These are phyloP conservation scores for Hordeum pubiflorum DNA, from an alignment of 202 grass and related monocot genomes.

Conservation along the genomic window DNA sequence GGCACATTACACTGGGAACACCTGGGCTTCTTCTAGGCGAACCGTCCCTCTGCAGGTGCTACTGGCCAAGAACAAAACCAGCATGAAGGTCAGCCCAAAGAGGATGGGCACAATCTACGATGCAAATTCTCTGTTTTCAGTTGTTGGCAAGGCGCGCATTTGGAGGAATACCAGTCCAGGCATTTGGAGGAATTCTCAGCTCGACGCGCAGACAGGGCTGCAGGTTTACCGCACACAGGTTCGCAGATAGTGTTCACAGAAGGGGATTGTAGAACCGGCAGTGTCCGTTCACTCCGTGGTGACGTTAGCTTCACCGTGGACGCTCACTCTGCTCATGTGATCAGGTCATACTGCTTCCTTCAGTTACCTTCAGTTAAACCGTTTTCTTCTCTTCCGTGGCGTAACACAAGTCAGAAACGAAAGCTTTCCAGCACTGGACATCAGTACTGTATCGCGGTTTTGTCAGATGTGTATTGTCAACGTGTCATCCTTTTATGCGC, in stretches of 20 bases:
- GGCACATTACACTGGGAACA: not conserved
- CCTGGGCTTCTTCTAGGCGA: not conserved
- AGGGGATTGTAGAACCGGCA: not conserved
- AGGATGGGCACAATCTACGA: not conserved
- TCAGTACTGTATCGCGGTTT: not conserved
- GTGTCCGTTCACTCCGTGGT: not conserved
- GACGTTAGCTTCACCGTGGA: not conserved
- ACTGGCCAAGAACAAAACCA: not conserved
- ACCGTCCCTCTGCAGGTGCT: not conserved
- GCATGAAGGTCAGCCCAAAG: not conserved
- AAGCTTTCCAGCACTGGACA: not conserved
- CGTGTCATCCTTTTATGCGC: not conserved
- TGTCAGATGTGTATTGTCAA: not conserved
- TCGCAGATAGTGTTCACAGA: not conserved
- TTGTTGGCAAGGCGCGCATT: not conserved
- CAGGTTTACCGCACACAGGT: not conserved
- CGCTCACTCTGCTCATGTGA: not conserved
- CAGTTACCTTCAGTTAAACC: too few species aligned
- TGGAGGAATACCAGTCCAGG: too few species aligned
- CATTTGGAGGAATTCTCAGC: too few species aligned
- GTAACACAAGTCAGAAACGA: not conserved
- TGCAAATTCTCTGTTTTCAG: not conserved
- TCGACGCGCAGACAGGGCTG: not conserved
- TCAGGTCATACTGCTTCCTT: not conserved
- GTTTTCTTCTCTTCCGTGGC: not conserved